Base-by-base conservation (phyloP, 345 rosid species). In the Linum usitatissimum region DNA sequence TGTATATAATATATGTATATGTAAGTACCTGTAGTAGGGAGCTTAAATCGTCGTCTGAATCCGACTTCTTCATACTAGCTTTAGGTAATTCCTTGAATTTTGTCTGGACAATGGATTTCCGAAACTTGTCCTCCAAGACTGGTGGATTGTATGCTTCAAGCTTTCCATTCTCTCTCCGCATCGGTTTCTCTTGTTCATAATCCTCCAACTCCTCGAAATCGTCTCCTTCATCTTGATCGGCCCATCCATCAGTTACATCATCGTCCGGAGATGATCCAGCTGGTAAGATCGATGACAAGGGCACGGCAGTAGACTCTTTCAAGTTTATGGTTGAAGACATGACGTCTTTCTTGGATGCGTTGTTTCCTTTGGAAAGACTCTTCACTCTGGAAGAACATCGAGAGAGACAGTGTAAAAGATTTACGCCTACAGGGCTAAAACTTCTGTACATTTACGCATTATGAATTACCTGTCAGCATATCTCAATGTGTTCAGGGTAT, bases 401-500 rank as follows among this genome's bases (percentile, higher is more conserved):
- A 0, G 31, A 49, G 39, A 23, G 23, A 45, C 2, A 31, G 40
- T 49, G 9, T 65, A 42, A 68, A 62, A 57, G 30, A 21, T 14
- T 6, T 13, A 34, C 18, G 9, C 53, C 13, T 40, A 36, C 18
- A 14, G 49, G 15, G 7, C 56, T 19, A 28, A 65, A 18, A 28
- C 4, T 12, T 54, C 21, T 30, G 63, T 28, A 60, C 18, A 1
- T 65, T 53, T 21, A 45, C 54, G 8, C 30, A 60, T 57, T 34
- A 45, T 48, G 1, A 53, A 60, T 75, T 65, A 86, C 99, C 99
- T 90, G 80, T 93, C 99, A n/a, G 99, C 99, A 57, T 93, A 93
- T 90, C 99, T 83, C 65, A 93, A 79, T 67, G 99, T 90, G 77
- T 93, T 93, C 55, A 93, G 94, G 55, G 99, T 90, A 71, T 93